phyloP scores from a whole-genome alignment of 495 filamentous ascomycete genomes.

The Jackrogersella minutella region DNA sequence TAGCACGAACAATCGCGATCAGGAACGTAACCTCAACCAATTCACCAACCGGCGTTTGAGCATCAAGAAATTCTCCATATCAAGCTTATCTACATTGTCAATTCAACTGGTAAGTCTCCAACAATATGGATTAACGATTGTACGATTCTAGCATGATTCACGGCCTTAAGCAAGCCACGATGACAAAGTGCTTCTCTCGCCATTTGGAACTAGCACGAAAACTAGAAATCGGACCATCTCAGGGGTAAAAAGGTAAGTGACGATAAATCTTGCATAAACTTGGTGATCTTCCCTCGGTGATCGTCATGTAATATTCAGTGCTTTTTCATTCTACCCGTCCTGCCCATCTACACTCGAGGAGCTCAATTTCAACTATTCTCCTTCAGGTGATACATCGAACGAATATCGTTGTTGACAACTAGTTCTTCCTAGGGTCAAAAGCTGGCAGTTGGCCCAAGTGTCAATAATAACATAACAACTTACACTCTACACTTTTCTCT shows the following conservation, averaged over 20 bases:
- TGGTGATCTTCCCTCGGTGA: slow-evolving; percentile 24
- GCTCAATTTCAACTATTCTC: slow-evolving; percentile 6
- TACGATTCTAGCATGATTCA: slow-evolving; percentile 15
- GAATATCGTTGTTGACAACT: background rate
- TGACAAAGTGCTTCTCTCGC: slow-evolving; percentile 12
- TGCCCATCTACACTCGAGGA: too few species aligned
- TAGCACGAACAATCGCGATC: slow-evolving; percentile 10
- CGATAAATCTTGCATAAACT: slow-evolving; percentile 37
- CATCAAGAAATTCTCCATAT: slow-evolving; percentile 18
- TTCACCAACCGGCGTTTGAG: slow-evolving; percentile 26
- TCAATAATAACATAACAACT: background rate
- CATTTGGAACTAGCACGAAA: background rate
- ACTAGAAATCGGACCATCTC: slow-evolving; percentile 9
- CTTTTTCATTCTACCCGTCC: slow-evolving; percentile 8
- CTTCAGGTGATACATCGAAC: slow-evolving; percentile 11
- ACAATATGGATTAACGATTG: background rate
- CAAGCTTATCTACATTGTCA: background rate
- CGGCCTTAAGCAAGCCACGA: slow-evolving; percentile 1
- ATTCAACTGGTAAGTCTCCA: background rate
- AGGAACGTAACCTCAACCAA: slow-evolving; percentile 23
- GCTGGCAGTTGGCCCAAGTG: slow-evolving; percentile 1
- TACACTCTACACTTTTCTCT: slow-evolving; percentile 2
- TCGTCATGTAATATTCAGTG: slow-evolving; percentile 17
- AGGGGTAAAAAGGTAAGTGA: slow-evolving; percentile 15
- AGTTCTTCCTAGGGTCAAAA: background rate